Conservation (phyloP, 2,329 filamentous ascomycete genomes). For the Aspergillus sp. region DNA sequence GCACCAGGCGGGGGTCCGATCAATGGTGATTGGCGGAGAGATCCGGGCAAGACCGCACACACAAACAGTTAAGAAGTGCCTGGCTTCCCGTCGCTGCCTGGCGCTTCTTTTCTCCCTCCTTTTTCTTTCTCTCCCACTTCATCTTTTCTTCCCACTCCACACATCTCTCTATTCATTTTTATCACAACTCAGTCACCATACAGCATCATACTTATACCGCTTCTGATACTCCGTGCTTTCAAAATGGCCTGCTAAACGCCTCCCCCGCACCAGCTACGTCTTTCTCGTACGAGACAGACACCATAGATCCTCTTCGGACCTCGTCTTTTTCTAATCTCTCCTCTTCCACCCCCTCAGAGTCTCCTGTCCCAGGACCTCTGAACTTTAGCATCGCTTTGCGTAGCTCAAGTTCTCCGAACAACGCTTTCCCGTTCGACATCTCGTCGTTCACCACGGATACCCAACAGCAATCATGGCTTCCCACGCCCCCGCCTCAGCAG, state of each 20-base stretch:
- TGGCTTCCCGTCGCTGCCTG: slow-evolving; percentile 43
- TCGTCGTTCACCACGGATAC: slow-evolving; percentile 54
- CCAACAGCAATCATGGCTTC: slow-evolving; percentile 51
- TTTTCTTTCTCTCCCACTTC: slow-evolving; percentile 14
- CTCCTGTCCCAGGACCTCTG: slow-evolving; percentile 49
- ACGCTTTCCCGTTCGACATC: slow-evolving; percentile 44
- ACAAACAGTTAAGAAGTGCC: slow-evolving; percentile 40
- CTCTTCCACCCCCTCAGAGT: slow-evolving; percentile 43
- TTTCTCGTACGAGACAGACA: slow-evolving; percentile 44
- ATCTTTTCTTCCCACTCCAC: slow-evolving; percentile 16
- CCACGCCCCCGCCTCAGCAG: slow-evolving; percentile 46
- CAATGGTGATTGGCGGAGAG: slow-evolving; percentile 28
- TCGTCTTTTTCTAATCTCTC: slow-evolving; percentile 30
- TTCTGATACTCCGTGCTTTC: slow-evolving; percentile 25
- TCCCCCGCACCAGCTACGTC: slow-evolving; percentile 33
- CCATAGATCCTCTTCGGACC: slow-evolving; percentile 40
- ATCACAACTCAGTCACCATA: slow-evolving; percentile 24
- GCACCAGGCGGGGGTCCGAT: slow-evolving; percentile 17
- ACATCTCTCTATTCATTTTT: slow-evolving; percentile 11
- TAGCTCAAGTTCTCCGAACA: slow-evolving; percentile 46
- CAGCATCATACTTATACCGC: slow-evolving; percentile 14
- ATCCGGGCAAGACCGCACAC: slow-evolving; percentile 23
- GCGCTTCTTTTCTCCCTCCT: slow-evolving; percentile 25
- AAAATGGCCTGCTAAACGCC: slow-evolving; percentile 47
- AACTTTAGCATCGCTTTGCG: slow-evolving; percentile 46